Evolutionary conservation across 2,329 filamentous ascomycete genomes (phyloP).

Genomic region (Hymenoscyphus occultus): DNA sequence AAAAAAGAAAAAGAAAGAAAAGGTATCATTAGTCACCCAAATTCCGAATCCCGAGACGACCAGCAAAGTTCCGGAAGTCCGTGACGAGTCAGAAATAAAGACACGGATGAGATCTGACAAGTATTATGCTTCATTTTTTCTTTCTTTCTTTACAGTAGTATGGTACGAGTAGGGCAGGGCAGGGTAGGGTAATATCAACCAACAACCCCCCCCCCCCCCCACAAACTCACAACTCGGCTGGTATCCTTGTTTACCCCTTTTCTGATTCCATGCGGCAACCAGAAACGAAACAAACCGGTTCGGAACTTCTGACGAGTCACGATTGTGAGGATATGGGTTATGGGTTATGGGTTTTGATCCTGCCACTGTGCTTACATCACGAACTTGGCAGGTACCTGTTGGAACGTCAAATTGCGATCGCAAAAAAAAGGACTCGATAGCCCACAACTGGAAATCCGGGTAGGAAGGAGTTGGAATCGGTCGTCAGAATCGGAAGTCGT

Average conservation of each 20-base stretch:
- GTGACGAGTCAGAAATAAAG: background rate
- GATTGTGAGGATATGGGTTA: background rate
- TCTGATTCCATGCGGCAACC: background rate
- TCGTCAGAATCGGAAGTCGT: background rate
- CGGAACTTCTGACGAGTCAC: background rate
- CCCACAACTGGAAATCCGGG: background rate
- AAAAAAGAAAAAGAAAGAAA: background rate
- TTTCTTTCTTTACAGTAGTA: too few relatives aligned
- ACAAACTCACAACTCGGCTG: background rate
- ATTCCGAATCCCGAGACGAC: background rate
- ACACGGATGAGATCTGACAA: background rate
- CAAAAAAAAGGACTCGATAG: background rate
- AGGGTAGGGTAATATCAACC: background rate
- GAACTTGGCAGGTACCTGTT: background rate
- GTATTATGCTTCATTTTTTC: background rate
- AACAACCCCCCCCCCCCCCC: background rate
- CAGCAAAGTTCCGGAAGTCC: background rate
- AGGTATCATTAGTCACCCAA: background rate
- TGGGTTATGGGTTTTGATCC: background rate
- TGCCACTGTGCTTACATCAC: background rate
- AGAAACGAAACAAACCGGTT: background rate
- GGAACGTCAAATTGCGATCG: background rate
- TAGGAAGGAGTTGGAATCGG: background rate
- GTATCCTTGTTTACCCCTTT: constrained; percentile 3
- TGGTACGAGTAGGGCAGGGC: too few relatives aligned